A percentile compares a stretch with the other conserved stretches of the same genome.
Conservation (phyloP, 306 rosid genomes). For the Lotus japonicus region DNA sequence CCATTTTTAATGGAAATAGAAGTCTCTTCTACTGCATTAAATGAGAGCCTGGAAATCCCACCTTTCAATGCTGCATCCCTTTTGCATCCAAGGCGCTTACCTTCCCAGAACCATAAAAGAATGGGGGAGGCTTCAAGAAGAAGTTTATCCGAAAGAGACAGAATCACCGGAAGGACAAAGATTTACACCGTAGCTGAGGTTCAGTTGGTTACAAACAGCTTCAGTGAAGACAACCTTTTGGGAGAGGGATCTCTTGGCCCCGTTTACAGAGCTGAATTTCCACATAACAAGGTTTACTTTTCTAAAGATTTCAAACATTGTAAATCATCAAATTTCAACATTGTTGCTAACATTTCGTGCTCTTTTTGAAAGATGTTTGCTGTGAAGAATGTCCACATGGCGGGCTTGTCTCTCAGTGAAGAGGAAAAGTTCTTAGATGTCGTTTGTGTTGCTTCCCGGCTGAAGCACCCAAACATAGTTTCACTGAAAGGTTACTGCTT, state of each 20-base stretch:
- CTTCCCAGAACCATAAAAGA: constrained; percentile 46
- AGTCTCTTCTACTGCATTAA: constrained; percentile 28
- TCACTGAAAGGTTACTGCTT: constrained; percentile 70
- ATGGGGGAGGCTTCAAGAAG: constrained; percentile 45
- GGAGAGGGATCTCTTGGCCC: constrained; percentile 94
- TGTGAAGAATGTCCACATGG: constrained; percentile 69
- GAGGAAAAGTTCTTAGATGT: constrained; percentile 82
- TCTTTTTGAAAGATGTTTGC: constrained; percentile 49
- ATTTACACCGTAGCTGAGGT: constrained; percentile 64
- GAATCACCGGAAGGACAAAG: constrained; percentile 50
- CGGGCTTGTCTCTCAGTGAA: constrained; percentile 53
- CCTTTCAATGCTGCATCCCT: constrained; percentile 48
- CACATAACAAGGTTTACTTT: constrained; percentile 61
- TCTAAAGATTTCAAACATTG: not conserved
- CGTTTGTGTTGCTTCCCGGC: constrained; percentile 60
- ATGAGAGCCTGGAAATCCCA: constrained; percentile 46
- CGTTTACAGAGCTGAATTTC: constrained; percentile 78
- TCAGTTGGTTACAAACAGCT: constrained; percentile 74
- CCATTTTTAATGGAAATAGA: constrained; percentile 24
- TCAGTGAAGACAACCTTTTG: constrained; percentile 54
- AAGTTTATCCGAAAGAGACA: constrained; percentile 56
- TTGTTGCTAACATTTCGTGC: not conserved
- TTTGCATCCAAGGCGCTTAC: constrained; percentile 47
- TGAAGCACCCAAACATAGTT: constrained; percentile 78
- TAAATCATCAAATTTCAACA: not conserved